Evolutionary conservation across 2,329 filamentous ascomycete genomes (phyloP), one percentile per base, ranked within the genome.

Genomic region (Trichophyton benhamiae): DNA sequence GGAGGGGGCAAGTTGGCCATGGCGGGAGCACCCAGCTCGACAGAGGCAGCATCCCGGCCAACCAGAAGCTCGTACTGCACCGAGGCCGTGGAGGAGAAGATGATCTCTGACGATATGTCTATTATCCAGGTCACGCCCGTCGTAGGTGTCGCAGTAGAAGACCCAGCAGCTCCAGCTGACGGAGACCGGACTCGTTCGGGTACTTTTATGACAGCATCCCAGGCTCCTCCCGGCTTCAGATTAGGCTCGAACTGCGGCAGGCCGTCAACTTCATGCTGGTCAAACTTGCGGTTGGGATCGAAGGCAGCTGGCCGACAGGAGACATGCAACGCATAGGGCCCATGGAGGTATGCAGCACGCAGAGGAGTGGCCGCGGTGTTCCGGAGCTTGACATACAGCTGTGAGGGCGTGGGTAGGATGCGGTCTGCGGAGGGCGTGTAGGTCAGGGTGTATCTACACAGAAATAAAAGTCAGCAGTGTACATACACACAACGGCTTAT

Each of bases 201-300:
- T 0, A 99, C 86, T 3, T 84, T 80, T 65, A 99, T 81, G 69
- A 86, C 84, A 62, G 89, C 88, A 68, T 85, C 83, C 88, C 91
- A 99, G 53, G 82, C 85, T 5, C 90, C 91, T 33, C 91, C 94
- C 7, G 94, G 91, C 78, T 97, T 97, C 71, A 99, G 82, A 78
- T 96, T 92, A 55, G 94, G 92, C 75, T 99, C 94, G 70, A 94
- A 99, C 68, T 95, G 88, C 15, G 94, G 94, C 1, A 87, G 82
- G 55, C 89, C 89, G 76, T 91, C 86, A 59, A 80, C 79, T 59
- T 85, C 82, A 0, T 87, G 82, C 59, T 86, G 80, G 62, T 86
- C 83, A 67, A 88, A 86, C 71, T 89, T 91, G 66, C 81, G 78
- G 74, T 96, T 91, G 1, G 92, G 90, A 68, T 91, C 82, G 77